Evolutionary conservation across 1,284 basidiomycete species (phyloP).

Genomic region (Chondrostereum purpureum): DNA sequence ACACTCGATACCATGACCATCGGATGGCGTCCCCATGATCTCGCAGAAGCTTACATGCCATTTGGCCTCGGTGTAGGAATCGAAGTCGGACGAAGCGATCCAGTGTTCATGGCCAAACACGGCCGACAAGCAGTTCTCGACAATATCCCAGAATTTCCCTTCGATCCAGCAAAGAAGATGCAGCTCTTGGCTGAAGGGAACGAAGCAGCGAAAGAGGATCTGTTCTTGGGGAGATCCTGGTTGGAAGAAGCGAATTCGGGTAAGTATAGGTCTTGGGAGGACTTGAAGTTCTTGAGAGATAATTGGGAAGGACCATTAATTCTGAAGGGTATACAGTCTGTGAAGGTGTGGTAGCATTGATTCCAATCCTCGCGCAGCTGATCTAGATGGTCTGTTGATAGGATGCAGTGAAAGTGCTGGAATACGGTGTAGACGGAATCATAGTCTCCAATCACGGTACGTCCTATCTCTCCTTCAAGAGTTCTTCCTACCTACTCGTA

Average conservation of each 20-base stretch:
- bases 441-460: slow-evolving; percentile 77
- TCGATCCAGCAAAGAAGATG: slow-evolving; percentile 41
- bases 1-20: slow-evolving; percentile 63
- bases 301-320: slow-evolving; percentile 68
- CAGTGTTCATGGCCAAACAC: slow-evolving; percentile 58
- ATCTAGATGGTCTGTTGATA: slow-evolving; percentile 20
- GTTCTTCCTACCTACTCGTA: not conserved
- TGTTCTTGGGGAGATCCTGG: slow-evolving; percentile 49
- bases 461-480: slow-evolving; percentile 12
- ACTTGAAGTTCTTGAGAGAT: slow-evolving; percentile 53
- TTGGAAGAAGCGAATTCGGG: slow-evolving; percentile 53
- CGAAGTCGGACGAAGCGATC: slow-evolving; percentile 59
- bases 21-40: slow-evolving; percentile 66
- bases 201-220: slow-evolving; percentile 27
- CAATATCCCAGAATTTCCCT: slow-evolving; percentile 48
- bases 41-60: slow-evolving; percentile 53
- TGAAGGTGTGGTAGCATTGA: slow-evolving; percentile 28
- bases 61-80: slow-evolving; percentile 54
- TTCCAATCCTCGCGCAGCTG: slow-evolving; percentile 3
- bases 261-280: slow-evolving; percentile 55
- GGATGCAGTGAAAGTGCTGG: slow-evolving; percentile 66
- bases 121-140: slow-evolving; percentile 34
- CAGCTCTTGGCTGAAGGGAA: slow-evolving; percentile 38
- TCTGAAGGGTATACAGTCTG: slow-evolving; percentile 63
- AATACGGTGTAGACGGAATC: slow-evolving; percentile 67